These are phyloP conservation scores for Pythium rishiriense DNA, from an alignment of 352 stramenopile species.

Conservation along the genomic window DNA sequence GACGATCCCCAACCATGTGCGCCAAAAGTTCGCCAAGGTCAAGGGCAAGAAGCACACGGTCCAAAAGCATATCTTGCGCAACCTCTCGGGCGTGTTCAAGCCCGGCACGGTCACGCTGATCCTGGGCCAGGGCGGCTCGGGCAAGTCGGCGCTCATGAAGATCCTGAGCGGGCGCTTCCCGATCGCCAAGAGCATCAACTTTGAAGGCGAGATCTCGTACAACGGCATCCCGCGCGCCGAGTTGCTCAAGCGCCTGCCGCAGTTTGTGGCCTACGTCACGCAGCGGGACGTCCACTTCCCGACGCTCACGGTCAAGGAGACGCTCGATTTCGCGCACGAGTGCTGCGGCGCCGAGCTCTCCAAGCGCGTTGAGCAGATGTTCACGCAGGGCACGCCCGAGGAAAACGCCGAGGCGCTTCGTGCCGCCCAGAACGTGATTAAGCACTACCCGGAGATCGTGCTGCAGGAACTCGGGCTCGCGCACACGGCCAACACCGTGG, in stretches of 20 bases:
- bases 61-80: constrained; percentile 45
- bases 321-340: constrained; percentile 54
- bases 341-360: constrained; percentile 49
- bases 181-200: constrained; percentile 37
- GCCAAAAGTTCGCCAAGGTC: constrained; percentile 36
- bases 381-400: constrained; percentile 39
- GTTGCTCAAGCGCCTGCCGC: constrained; percentile 38
- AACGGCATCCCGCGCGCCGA: constrained; percentile 37
- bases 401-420: constrained; percentile 48
- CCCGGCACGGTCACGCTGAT: constrained; percentile 58
- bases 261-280: constrained; percentile 54
- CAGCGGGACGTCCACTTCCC: constrained; percentile 53
- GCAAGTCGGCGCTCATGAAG: constrained; percentile 64
- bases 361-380: constrained; percentile 28
- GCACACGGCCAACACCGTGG: constrained; percentile 68
- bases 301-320: constrained; percentile 51
- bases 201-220: constrained; percentile 48
- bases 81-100: constrained; percentile 44
- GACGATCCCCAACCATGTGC: constrained; percentile 51
- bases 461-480: constrained; percentile 48
- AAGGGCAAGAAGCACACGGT: constrained; percentile 41
- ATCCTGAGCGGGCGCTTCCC: constrained; percentile 51
- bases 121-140: constrained; percentile 48
- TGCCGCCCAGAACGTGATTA: constrained; percentile 35
- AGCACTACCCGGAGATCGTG: constrained; percentile 61